Base-by-base conservation (phyloP, 352 stramenopile species). In the Phytophthora constricta region DNA sequence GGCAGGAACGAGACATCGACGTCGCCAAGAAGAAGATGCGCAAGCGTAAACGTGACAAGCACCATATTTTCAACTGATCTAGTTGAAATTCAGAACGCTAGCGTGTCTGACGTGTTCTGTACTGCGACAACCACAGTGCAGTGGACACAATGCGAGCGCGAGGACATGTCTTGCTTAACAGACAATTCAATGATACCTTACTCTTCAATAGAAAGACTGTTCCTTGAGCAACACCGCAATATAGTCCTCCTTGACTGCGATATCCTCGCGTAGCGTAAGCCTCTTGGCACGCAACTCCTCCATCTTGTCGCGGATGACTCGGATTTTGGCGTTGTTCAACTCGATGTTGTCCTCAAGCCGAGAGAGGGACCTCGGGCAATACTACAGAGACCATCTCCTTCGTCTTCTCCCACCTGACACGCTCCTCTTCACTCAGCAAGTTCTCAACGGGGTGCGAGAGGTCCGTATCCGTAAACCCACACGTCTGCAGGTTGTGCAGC, bases 1-100 rank as follows among this genome's bases (percentile, higher is more conserved):
- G 94, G 93, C 87, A 98, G 70, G 95, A 99, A 39, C 87, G 94
- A 51, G 96, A 98, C 68, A 89, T 96, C 39, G 93, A 97, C 67
- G 81, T 94, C 11, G 90, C 95, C 33, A 86, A 78, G 43, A 95
- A 96, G 75, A 97, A 97, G 68, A 86, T 91, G 63, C 82, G 84
- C 39, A 95, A 95, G 75, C 91, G 91, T 62, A 90, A 84, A 49
- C 79, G 80, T 26, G 75, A 84, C 67, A 90, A 92, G 61, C 81
- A 92, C 62, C 86, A 93, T 43, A 68, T 93, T 37, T 96, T 95
- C 63, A 85, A 79, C 51, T 82, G 57, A 77, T 11, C 19, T 23
- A 47, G n/a, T n/a, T n/a, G n/a, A n/a, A n/a, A n/a, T n/a, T n/a
- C n/a, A n/a, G n/a, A n/a, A n/a, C n/a, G n/a, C n/a, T n/a, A n/a